Conservation (phyloP, 805 yeast genomes). For the Cephaloascus fragrans region DNA sequence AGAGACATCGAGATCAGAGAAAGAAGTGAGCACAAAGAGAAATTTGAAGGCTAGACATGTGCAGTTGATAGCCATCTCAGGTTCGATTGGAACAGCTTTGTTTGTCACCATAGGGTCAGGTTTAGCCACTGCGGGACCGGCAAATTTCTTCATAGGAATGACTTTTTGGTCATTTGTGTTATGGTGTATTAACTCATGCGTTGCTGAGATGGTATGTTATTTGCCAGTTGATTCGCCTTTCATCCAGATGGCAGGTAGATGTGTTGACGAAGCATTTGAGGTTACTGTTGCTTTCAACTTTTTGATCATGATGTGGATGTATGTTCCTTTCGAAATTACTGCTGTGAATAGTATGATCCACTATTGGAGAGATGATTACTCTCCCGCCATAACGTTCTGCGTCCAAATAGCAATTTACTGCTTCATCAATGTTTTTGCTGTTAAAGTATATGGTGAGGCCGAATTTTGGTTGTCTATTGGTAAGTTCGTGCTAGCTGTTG, state of each 20-base stretch:
- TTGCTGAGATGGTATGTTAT: slow-evolving; percentile 26
- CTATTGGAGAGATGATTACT: slow-evolving; percentile 39
- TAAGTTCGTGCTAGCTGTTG: slow-evolving; percentile 36
- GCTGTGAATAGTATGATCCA: slow-evolving; percentile 45
- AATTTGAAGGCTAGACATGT: slow-evolving; percentile 19
- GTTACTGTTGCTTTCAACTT: slow-evolving; percentile 24
- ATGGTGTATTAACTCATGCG: slow-evolving; percentile 20
- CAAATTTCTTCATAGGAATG: slow-evolving; percentile 19
- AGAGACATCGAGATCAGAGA: too few species aligned
- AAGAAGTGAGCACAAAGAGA: too few species aligned
- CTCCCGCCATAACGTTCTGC: slow-evolving; percentile 35
- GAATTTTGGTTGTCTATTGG: slow-evolving; percentile 36
- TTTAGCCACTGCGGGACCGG: slow-evolving; percentile 22
- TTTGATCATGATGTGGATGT: slow-evolving; percentile 32
- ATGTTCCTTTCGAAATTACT: slow-evolving; percentile 38
- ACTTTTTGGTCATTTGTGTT: slow-evolving; percentile 20
- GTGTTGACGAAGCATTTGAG: slow-evolving; percentile 26
- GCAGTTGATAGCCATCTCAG: slow-evolving; percentile 29
- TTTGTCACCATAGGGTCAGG: slow-evolving; percentile 27
- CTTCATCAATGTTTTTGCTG: slow-evolving; percentile 34
- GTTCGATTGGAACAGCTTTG: slow-evolving; percentile 27
- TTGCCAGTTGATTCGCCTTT: slow-evolving; percentile 26
- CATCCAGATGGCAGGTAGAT: slow-evolving; percentile 24
- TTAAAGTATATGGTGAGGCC: slow-evolving; percentile 38
- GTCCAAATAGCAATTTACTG: slow-evolving; percentile 32